A percentile compares a stretch with the other conserved stretches of the same genome.
Conservation (phyloP, 805 yeast genomes). For the Metschnikowia shivogae region DNA sequence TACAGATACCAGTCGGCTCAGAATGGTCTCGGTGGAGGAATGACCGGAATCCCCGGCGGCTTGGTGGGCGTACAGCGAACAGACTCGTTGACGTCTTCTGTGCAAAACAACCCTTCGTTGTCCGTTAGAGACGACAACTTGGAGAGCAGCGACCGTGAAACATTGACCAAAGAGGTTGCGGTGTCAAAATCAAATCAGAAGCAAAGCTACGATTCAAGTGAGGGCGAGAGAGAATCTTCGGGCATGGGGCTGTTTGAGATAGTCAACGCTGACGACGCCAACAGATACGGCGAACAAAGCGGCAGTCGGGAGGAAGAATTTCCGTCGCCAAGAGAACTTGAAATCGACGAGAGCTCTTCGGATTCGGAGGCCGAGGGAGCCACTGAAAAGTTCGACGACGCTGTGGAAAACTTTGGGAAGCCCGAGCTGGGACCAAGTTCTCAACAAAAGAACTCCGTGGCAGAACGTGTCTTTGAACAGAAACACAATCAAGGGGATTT, state of each 20-base stretch:
- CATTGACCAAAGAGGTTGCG: conserved; percentile 22
- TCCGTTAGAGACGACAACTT: conserved; percentile 76
- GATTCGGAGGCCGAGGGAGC: conserved; percentile 24
- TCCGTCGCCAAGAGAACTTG: conserved; percentile 58
- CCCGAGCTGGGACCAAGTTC: too few relatives aligned
- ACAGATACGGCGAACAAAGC: neutral
- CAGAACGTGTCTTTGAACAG: conserved; percentile 3
- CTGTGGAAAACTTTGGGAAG: conserved; percentile 26
- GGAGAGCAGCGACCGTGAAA: conserved; percentile 42
- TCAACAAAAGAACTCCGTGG: too few relatives aligned
- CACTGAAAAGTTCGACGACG: conserved; percentile 32
- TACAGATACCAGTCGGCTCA: conserved; percentile 37
- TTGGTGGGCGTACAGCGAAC: conserved; percentile 54
- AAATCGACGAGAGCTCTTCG: conserved; percentile 50
- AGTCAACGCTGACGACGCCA: conserved; percentile 48
- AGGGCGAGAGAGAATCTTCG: conserved; percentile 39
- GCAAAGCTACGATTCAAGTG: conserved; percentile 21
- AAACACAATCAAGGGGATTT: conserved; percentile 24
- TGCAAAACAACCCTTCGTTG: conserved; percentile 86
- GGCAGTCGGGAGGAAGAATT: conserved; percentile 43
- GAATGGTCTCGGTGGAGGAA: conserved; percentile 34
- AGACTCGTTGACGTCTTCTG: conserved; percentile 82
- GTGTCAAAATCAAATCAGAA: conserved; percentile 5
- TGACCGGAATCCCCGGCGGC: conserved; percentile 44
- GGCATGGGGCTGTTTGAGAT: conserved; percentile 53